Evolutionary conservation across 768 basidiomycete species (phyloP), one percentile per base, ranked within the genome.

Genomic region (Lentinula guzmanii): DNA sequence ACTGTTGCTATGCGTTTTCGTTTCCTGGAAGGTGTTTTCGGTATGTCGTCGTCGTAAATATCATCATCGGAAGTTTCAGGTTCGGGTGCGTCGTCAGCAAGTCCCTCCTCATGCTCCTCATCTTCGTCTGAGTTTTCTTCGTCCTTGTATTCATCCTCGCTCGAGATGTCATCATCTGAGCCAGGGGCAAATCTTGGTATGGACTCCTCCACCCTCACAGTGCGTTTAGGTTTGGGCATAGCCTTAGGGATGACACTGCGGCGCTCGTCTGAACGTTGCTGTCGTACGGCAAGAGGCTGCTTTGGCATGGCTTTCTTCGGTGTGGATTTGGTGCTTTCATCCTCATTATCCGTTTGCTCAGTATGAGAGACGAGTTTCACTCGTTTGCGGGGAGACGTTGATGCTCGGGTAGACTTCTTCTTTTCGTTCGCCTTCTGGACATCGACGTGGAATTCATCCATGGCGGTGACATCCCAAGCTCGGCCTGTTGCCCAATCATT

Each of bases 21-120:
- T 67, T 83, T 83, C 35, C 77, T 75, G 21, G 76, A 78, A 1
- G 86, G 86, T 13, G 86, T 89, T 50, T 75, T 76, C 4, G 69
- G 62, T 58, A 69, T 42, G 34, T 65, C 34, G 75, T 79, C 53
- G 74, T 81, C 63, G 64, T 73, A 13, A 70, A 74, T 35, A 6
- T 65, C 70, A 15, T 64, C 52, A 33, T 66, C 66, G 10, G 65
- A 67, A 31, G 21, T 18, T 28, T 5, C 55, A 41, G 41, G 53
- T 24, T 54, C 41, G 8, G 55, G 31, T 41, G 18, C 55, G 21
- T 39, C 59, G 18, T 59, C 61, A 3, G 63, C 45, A 15, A 67
- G 52, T 61, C 64, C 54, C 41, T 72, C 67, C 16, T 70, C 69
- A 0, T 68, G 70, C 1, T 69, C 67, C 8, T 58, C 61, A 9